phyloP scores from a whole-genome alignment of 768 basidiomycete genomes.

The Boletus rufocinnamomeus region DNA sequence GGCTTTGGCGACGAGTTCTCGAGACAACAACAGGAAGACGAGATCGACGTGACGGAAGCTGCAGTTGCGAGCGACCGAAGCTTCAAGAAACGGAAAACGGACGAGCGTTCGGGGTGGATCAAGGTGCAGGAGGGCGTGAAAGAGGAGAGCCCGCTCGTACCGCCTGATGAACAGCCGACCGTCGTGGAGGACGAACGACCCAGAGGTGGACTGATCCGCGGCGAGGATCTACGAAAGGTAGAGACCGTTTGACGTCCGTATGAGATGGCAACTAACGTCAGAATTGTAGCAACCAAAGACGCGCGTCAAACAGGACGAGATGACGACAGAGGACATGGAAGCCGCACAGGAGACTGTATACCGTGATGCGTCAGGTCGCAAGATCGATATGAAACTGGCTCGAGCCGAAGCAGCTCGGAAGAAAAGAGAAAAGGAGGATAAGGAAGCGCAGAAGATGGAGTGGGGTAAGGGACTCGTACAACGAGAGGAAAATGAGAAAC shows the following conservation, averaged over 20 bases:
- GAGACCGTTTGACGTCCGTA: neutral
- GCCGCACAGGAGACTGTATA: conserved; percentile 89
- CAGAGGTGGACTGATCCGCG: conserved; percentile 76
- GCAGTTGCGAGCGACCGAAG: conserved; percentile 73
- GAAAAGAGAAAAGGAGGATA: conserved; percentile 82
- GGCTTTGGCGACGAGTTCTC: conserved; percentile 58
- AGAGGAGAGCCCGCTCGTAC: conserved; percentile 55
- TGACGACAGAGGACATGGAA: conserved; percentile 48
- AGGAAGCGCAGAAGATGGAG: conserved; percentile 90
- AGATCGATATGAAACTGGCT: conserved; percentile 85
- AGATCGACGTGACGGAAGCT: conserved; percentile 54
- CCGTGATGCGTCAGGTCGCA: conserved; percentile 84
- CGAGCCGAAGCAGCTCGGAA: conserved; percentile 79
- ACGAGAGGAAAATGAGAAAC: conserved; percentile 73
- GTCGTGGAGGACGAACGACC: conserved; percentile 49
- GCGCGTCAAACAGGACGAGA: conserved; percentile 38
- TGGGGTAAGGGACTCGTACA: conserved; percentile 98
- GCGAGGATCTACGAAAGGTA: conserved; percentile 71
- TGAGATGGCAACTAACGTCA: conserved; percentile 1
- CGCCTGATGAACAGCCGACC: conserved; percentile 69
- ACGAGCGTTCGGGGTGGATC: conserved; percentile 63
- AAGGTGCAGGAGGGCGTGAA: conserved; percentile 58
- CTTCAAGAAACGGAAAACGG: conserved; percentile 74
- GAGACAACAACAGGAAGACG: conserved; percentile 56
- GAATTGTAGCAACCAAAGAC: conserved; percentile 40